Percentiles rank a stretch among this genome's conserved stretches.
Conservation (phyloP, 441 rosid genomes). For the Pelargonium fulgidum region DNA sequence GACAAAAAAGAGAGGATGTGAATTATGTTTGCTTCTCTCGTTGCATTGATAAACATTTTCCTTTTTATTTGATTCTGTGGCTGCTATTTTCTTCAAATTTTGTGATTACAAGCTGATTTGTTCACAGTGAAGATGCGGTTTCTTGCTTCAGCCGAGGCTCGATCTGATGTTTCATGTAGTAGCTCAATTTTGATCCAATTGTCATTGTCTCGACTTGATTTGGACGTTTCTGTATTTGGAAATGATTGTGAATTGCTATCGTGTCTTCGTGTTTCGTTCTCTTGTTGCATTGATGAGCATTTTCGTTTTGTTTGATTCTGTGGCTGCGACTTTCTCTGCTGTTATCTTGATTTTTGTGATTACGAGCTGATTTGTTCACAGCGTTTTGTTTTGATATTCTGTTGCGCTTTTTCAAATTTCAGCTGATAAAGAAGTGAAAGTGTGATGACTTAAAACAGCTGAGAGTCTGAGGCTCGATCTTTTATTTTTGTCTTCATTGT, state of each 20-base stretch:
- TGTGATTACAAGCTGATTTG: neutral
- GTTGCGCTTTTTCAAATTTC: neutral
- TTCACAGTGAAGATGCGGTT: neutral
- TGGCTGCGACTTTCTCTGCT: neutral
- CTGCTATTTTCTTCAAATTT: neutral
- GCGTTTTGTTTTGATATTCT: too few species aligned
- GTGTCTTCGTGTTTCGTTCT: neutral
- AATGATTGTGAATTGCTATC: too few species aligned
- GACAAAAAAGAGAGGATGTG: too few species aligned
- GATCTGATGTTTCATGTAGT: neutral
- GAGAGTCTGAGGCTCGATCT: neutral
- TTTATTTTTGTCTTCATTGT: neutral
- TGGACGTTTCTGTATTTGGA: neutral
- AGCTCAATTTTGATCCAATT: neutral
- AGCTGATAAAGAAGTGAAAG: neutral
- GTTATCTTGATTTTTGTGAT: neutral
- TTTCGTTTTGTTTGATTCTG: too few species aligned
- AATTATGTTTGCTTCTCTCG: neutral
- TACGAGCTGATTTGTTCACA: too few species aligned
- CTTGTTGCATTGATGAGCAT: too few species aligned
- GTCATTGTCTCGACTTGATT: neutral
- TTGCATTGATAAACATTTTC: neutral
- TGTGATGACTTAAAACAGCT: neutral
- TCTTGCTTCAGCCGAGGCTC: neutral
- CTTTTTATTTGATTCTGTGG: conserved; percentile 27